Evolutionary conservation across 768 basidiomycete species (phyloP), one percentile per base, ranked within the genome.

Genomic region (Russula vinacea): DNA sequence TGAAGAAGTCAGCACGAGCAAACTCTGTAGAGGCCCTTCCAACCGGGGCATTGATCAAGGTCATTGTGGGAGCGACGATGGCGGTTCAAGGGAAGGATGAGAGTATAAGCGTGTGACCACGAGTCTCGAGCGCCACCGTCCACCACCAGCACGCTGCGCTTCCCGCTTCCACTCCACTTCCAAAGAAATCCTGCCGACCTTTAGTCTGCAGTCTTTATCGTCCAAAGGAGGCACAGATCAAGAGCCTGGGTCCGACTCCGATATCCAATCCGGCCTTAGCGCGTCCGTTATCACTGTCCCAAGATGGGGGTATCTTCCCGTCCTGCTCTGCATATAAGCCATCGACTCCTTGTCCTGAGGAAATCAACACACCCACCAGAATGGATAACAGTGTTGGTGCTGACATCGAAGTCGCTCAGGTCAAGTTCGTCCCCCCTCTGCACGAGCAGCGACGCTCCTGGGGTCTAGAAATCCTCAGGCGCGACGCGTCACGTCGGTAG

Each of bases 401-500:
- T 0, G 26, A 51, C 3, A 6, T 32, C 1, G 49, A 45, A 37
- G 39, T 0, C 1, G 16, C 33, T 0, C 33, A 58, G n/a, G 87
- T 90, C 9, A 81, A 79, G 0, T 91, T 91, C 74, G 79, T 82
- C 63, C 89, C 89, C 17, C 84, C 86, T 0, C 78, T 91, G 33
- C 78, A 79, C 66, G 80, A 87, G 26, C 87, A 91, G 71, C 79
- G 89, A 42, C 79, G 85, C 53, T 83, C 87, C 60, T 91, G 89
- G 89, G 78, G 88, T 14, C 77, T 91, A 1, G 81, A 87, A 67
- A 75, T 81, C 26, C 73, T 91, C 32, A 77, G 89, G 32, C 78
- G 80, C 35, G 84, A 88, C 74, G 74, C 22, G 78, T 88, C 42
- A 76, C 80, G 13, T 77, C 81, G 72, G 88, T 86, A 52, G 5